Percentiles rank a stretch among this genome's conserved stretches.
Evolutionary conservation across 2,329 filamentous ascomycete species (phyloP).

Genomic region (Ceratocystis colombiana): DNA sequence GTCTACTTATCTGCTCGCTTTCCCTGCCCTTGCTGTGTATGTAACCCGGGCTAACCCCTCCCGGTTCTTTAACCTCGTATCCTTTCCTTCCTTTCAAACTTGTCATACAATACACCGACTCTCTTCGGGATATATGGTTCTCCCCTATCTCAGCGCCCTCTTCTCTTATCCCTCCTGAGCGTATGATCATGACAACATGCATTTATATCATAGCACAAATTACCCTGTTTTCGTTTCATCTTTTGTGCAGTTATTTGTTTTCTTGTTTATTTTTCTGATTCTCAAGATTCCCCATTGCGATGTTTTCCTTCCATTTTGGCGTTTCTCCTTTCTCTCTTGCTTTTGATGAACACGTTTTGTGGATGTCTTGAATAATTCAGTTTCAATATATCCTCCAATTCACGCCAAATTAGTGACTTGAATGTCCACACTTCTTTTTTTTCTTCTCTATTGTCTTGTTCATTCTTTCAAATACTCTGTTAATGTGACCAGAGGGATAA

Average conservation of each 20-base stretch:
- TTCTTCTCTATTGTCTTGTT: constrained; percentile 4
- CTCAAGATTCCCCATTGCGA: constrained; percentile 12
- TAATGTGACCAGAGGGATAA: too few species aligned
- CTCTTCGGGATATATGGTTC: neutral
- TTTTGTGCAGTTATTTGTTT: neutral
- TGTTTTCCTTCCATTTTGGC: constrained; percentile 8
- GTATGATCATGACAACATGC: constrained; percentile 3
- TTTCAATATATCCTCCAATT: constrained; percentile 6
- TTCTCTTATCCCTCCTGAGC: neutral
- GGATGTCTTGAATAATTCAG: neutral
- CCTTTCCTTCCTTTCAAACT: neutral
- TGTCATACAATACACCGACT: neutral
- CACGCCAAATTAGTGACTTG: too few species aligned
- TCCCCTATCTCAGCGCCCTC: neutral
- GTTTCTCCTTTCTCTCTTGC: neutral
- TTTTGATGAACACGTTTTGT: neutral
- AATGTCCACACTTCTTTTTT: too few species aligned
- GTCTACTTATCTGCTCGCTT: neutral
- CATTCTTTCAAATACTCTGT: neutral
- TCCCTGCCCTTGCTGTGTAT: neutral
- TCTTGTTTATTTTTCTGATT: neutral
- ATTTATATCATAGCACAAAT: neutral
- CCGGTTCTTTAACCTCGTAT: neutral
- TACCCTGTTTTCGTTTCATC: neutral
- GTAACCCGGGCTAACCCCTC: neutral